Evolutionary conservation across 257 asterid species (phyloP), one percentile per base, ranked within the genome.

Genomic region (Echium plantagineum): DNA sequence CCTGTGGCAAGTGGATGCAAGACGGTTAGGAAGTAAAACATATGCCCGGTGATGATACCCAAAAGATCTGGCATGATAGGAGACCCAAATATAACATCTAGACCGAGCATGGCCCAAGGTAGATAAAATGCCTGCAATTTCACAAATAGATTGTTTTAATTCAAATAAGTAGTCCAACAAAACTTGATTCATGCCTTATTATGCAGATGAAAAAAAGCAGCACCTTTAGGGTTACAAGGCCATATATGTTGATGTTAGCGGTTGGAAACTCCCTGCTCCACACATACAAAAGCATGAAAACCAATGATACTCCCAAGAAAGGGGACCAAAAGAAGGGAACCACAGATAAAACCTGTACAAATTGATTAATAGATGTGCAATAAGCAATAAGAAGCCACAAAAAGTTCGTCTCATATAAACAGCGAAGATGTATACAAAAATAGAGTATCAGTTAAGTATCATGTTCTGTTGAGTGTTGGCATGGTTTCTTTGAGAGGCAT

Each of bases 61-160:
- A 86, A 56, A 55, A 91, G 85, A 80, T 84, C 95, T 31, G 90
- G 98, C 63, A 68, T 75, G 18, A 85, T 71, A 63, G 87, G 81
- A 61, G 94, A 81, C 48, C 97, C 97, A 71, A 84, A 85, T 56
- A 91, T 83, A 73, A 84, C 95, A 68, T 89, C 95, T 55, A 88
- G 76, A 72, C 83, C 76, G 42, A 91, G 90, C 98, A 88, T 89
- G 49, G 97, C 89, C 98, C 98, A 93, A n/a, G 98, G 98, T 68
- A 93, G 69, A 75, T 89, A 91, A 78, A 91, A 88, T 63, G 97
- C 95, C 98, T 91, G 88, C 66, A 54, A 66, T 55, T 61, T 54
- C 62, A 61, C 22, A 28, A 66, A 22, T 15, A 56, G 31, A 7
- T 9, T 3, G 24, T 53, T 53, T 6, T 4, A 56, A 52, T 52